phyloP scores from a whole-genome alignment of 495 filamentous ascomycete genomes.

The Aspergillus cavernicola region DNA sequence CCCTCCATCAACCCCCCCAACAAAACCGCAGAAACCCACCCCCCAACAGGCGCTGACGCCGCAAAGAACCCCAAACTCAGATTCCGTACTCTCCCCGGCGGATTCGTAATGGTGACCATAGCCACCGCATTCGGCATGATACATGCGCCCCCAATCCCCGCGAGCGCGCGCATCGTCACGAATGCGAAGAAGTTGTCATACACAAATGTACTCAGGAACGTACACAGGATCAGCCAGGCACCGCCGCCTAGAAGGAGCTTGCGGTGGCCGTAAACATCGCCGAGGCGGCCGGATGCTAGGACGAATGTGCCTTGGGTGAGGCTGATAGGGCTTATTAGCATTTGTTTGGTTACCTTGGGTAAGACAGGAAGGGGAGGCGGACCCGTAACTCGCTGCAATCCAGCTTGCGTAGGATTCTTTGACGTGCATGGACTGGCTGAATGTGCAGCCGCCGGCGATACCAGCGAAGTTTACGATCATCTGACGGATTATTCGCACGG shows the following conservation, averaged over 20 bases:
- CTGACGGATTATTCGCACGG: constrained; percentile 10
- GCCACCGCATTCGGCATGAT: constrained; percentile 20
- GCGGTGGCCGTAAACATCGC: constrained; percentile 65
- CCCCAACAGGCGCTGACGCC: constrained; percentile 47
- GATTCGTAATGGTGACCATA: constrained; percentile 17
- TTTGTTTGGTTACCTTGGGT: not conserved
- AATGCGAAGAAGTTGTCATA: constrained; percentile 41
- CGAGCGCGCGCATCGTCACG: constrained; percentile 18
- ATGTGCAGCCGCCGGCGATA: constrained; percentile 27
- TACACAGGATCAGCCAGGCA: constrained; percentile 59
- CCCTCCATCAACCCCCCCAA: constrained; percentile 40
- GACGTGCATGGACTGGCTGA: constrained; percentile 21
- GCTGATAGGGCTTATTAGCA: constrained; percentile 15
- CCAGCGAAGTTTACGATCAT: constrained; percentile 34
- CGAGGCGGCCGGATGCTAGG: constrained; percentile 61
- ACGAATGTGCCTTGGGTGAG: constrained; percentile 51
- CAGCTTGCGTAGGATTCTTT: constrained; percentile 25
- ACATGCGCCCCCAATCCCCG: constrained; percentile 12
- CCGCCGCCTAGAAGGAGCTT: constrained; percentile 57
- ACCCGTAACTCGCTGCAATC: constrained; percentile 33
- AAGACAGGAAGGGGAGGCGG: not conserved
- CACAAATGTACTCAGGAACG: constrained; percentile 43
- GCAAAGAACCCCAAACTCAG: constrained; percentile 49
- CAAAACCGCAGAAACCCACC: constrained; percentile 40
- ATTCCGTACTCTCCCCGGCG: constrained; percentile 32